A percentile compares a stretch with the other conserved stretches of the same genome.
These are phyloP conservation scores for Pseudocohnilembus persalinus DNA, from an alignment of 169 alveolate genomes.

Conservation along the genomic window DNA sequence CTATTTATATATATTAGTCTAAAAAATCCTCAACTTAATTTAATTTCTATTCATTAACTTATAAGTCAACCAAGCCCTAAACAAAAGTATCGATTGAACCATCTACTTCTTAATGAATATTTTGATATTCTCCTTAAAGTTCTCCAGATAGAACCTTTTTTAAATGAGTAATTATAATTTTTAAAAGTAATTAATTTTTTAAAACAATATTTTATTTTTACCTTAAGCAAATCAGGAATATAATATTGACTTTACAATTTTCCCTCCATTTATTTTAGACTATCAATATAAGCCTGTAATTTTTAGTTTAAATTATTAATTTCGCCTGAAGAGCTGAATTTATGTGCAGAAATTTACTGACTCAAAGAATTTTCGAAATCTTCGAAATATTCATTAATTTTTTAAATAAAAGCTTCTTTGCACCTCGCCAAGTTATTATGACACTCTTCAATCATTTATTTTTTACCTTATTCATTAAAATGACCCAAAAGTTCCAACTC, in stretches of 20 bases:
- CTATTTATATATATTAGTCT: not conserved
- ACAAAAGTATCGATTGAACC: not conserved
- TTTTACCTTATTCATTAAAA: not conserved
- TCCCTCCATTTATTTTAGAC: not conserved
- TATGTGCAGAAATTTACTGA: not conserved
- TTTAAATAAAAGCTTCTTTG: not conserved
- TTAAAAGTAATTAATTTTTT: too few relatives aligned
- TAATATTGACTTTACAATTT: not conserved
- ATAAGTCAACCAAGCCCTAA: not conserved
- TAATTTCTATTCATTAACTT: not conserved
- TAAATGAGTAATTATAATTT: too few relatives aligned
- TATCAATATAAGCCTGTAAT: too few relatives aligned
- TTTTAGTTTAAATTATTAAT: too few relatives aligned
- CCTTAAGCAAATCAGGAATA: not conserved
- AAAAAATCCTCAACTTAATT: not conserved
- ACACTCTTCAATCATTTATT: not conserved
- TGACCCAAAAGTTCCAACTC: not conserved
- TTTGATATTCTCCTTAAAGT: not conserved
- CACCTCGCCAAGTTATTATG: not conserved
- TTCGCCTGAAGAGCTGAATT: not conserved
- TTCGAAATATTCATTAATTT: too few relatives aligned
- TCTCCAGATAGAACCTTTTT: not conserved
- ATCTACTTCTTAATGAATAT: not conserved
- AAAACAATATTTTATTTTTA: too few relatives aligned
- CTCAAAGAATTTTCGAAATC: not conserved